phyloP scores from a whole-genome alignment of 768 basidiomycete genomes.

The Tubosaeta sp. region DNA sequence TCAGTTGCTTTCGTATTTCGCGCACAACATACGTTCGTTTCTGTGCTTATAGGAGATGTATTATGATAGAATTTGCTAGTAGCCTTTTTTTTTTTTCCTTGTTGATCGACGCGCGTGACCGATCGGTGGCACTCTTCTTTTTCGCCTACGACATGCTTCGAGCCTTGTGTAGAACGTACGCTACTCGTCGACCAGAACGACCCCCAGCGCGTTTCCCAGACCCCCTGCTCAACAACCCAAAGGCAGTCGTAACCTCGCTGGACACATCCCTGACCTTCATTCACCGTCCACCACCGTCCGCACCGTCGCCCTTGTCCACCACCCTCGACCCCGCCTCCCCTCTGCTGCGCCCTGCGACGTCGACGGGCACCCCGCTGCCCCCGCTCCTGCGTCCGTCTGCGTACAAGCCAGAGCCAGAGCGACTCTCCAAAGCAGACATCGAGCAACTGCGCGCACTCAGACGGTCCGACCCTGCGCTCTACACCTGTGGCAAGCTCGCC shows the following conservation, averaged over 20 bases:
- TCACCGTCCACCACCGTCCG: slow-evolving; percentile 78
- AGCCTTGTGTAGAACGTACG: slow-evolving; percentile 37
- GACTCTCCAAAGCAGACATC: slow-evolving; percentile 49
- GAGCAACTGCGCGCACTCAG: slow-evolving; percentile 57
- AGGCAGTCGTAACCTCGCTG: slow-evolving; percentile 47
- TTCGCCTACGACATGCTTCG: background rate
- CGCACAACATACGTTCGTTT: slow-evolving; percentile 6
- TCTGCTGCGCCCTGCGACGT: slow-evolving; percentile 44
- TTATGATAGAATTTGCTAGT: slow-evolving; percentile 9
- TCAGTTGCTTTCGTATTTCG: slow-evolving; percentile 22
- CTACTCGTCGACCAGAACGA: slow-evolving; percentile 35
- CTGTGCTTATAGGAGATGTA: slow-evolving; percentile 29
- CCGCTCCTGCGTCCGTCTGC: slow-evolving; percentile 44
- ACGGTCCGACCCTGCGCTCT: slow-evolving; percentile 48
- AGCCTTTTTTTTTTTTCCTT: background rate
- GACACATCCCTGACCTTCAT: slow-evolving; percentile 68
- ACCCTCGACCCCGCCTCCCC: slow-evolving; percentile 70
- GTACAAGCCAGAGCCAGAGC: slow-evolving; percentile 31
- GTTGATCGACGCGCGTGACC: background rate
- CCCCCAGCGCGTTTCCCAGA: slow-evolving; percentile 56
- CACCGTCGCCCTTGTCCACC: slow-evolving; percentile 68
- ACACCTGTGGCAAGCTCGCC: slow-evolving; percentile 66
- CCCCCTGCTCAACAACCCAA: slow-evolving; percentile 50
- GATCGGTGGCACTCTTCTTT: background rate
- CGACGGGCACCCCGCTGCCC: slow-evolving; percentile 37